phyloP scores from a whole-genome alignment of 2,329 filamentous ascomycete species.

The Paecilomyces sp. region DNA sequence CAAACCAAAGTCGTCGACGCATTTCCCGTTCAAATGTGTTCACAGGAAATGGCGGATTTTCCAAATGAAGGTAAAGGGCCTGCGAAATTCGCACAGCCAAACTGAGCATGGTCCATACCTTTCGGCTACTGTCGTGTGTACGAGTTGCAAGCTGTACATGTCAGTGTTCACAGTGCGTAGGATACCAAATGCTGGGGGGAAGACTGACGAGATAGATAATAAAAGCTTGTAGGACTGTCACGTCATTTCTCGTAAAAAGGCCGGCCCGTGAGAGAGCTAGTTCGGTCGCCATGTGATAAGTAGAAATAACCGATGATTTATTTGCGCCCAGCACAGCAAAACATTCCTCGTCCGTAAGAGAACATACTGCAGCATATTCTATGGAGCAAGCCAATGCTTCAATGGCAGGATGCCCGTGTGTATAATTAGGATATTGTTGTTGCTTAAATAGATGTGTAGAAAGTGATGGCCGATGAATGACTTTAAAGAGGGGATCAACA shows the following conservation, averaged over 20 bases:
- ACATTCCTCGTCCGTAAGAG: slow-evolving; percentile 15
- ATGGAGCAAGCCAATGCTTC: slow-evolving; percentile 17
- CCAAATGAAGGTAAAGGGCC: slow-evolving; percentile 21
- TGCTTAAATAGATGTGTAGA: slow-evolving; percentile 16
- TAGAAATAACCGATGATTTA: slow-evolving; percentile 12
- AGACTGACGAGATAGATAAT: slow-evolving; percentile 21
- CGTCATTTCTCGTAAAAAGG: slow-evolving; percentile 23
- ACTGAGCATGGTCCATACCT: slow-evolving; percentile 27
- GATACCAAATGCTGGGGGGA: neutral
- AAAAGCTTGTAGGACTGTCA: slow-evolving; percentile 25
- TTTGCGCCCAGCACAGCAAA: slow-evolving; percentile 11
- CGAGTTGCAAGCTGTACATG: neutral
- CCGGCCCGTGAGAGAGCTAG: slow-evolving; percentile 16
- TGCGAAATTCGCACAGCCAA: slow-evolving; percentile 25
- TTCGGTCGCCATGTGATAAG: slow-evolving; percentile 18
- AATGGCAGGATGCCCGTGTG: slow-evolving; percentile 17
- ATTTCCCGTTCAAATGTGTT: slow-evolving; percentile 22
- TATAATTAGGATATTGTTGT: slow-evolving; percentile 23
- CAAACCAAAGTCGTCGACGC: slow-evolving; percentile 22
- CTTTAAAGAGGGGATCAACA: slow-evolving; percentile 25
- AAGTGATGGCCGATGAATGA: slow-evolving; percentile 22
- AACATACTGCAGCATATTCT: slow-evolving; percentile 20
- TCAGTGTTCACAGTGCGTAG: neutral
- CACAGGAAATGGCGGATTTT: slow-evolving; percentile 20
- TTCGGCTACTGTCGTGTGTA: slow-evolving; percentile 21